These are phyloP conservation scores for Fusarium domesticum DNA, from an alignment of 2,329 filamentous ascomycete species.

Conservation along the genomic window DNA sequence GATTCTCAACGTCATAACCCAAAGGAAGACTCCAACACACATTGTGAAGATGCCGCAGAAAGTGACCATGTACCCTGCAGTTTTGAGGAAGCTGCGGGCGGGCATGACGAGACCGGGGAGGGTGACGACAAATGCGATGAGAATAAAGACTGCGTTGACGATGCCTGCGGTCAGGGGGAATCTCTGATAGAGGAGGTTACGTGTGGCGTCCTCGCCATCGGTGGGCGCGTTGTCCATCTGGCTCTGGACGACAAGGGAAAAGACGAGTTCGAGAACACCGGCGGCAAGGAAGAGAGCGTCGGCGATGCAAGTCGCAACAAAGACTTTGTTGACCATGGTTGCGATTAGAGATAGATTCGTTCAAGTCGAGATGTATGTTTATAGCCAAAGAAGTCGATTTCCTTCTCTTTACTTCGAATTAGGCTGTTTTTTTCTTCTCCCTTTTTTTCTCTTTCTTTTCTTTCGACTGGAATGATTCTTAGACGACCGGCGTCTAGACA, in stretches of 20 bases:
- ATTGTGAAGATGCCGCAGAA: slow-evolving; percentile 62
- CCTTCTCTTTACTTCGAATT: not conserved
- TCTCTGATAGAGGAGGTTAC: slow-evolving; percentile 50
- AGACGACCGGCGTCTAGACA: slow-evolving; percentile 27
- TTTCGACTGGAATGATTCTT: slow-evolving; percentile 6
- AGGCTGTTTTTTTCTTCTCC: not conserved
- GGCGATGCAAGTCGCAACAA: slow-evolving; percentile 46
- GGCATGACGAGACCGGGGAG: slow-evolving; percentile 69
- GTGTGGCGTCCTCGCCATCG: slow-evolving; percentile 48
- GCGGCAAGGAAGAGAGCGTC: slow-evolving; percentile 52
- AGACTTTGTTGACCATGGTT: slow-evolving; percentile 55
- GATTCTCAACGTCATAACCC: slow-evolving; percentile 70
- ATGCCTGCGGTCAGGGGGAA: slow-evolving; percentile 65
- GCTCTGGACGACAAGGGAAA: slow-evolving; percentile 52
- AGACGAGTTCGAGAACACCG: slow-evolving; percentile 54
- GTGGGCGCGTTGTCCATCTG: slow-evolving; percentile 42
- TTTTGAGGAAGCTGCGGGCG: slow-evolving; percentile 66
- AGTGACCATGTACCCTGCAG: slow-evolving; percentile 63
- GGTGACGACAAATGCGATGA: slow-evolving; percentile 66
- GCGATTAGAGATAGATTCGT: not conserved
- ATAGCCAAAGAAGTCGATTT: not conserved
- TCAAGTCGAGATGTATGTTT: not conserved
- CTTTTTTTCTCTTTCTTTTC: slow-evolving; percentile 1
- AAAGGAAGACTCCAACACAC: slow-evolving; percentile 63
- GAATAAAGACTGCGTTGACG: slow-evolving; percentile 68